Evolutionary conservation across 2,329 filamentous ascomycete species (phyloP).

Genomic region (Hypoxylon sp.): DNA sequence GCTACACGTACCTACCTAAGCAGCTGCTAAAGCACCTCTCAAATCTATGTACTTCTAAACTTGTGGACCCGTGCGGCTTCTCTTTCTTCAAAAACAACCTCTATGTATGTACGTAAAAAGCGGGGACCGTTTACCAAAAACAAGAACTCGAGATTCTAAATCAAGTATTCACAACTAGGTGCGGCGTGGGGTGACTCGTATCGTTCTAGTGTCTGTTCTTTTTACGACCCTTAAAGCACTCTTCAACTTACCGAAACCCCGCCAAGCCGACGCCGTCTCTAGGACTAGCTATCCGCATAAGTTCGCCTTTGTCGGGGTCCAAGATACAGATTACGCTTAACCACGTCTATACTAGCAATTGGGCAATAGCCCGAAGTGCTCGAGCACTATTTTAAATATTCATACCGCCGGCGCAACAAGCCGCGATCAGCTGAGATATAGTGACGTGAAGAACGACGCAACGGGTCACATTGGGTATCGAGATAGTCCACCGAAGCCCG

Average conservation of each 20-base stretch:
- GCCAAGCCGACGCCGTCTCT: conserved; percentile 38
- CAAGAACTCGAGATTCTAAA: conserved; percentile 1
- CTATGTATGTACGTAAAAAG: conserved; percentile 9
- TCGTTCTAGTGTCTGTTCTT: neutral
- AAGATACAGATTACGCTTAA: conserved; percentile 24
- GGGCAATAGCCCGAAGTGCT: conserved; percentile 27
- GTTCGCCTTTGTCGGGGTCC: conserved; percentile 11
- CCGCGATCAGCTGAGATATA: conserved; percentile 40
- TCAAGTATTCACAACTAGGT: neutral
- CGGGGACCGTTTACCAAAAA: neutral
- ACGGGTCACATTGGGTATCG: conserved; percentile 22
- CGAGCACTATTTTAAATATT: conserved; percentile 32
- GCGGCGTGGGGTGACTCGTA: neutral
- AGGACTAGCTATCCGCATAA: conserved; percentile 26
- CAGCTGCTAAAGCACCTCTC: too few relatives aligned
- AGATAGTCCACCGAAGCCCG: conserved; percentile 10
- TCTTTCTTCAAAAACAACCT: conserved; percentile 6
- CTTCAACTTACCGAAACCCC: conserved; percentile 24
- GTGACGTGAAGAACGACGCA: conserved; percentile 28
- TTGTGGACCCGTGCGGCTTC: conserved; percentile 2
- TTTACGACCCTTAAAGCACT: neutral
- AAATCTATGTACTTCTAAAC: neutral
- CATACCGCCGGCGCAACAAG: conserved; percentile 12
- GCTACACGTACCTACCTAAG: too few relatives aligned
- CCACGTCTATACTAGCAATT: conserved; percentile 28